phyloP scores from a whole-genome alignment of 2,329 filamentous ascomycete species.

The Zalaria obscura region DNA sequence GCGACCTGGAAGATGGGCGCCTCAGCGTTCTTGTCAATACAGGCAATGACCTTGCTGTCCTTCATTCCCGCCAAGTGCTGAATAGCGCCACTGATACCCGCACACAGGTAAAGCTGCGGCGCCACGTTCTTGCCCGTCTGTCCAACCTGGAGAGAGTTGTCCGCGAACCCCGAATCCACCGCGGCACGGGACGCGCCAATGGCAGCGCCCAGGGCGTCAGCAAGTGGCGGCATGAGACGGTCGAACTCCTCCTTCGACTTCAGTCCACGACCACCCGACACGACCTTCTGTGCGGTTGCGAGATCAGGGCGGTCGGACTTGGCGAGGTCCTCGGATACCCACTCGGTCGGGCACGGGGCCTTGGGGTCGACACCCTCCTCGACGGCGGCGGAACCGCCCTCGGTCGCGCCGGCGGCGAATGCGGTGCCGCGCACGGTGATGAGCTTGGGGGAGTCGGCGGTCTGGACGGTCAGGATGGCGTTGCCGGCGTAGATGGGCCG shows the following conservation, averaged over 20 bases:
- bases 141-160: conserved; percentile 95
- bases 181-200: conserved; percentile 90
- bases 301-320: conserved; percentile 92
- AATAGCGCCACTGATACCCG: conserved; percentile 92
- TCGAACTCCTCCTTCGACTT: conserved; percentile 99
- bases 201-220: conserved; percentile 85
- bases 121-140: conserved; percentile 99
- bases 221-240: conserved; percentile 77
- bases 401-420: conserved; percentile 61
- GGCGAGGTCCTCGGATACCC: conserved; percentile 85
- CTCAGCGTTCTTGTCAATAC: conserved; percentile 95
- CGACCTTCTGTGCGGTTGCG: conserved; percentile 74
- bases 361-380: conserved; percentile 80
- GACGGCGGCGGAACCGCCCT: conserved; percentile 59
- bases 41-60: conserved; percentile 98
- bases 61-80: conserved; percentile 99
- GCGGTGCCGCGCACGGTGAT: conserved; percentile 89
- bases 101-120: conserved; percentile 86
- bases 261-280: conserved; percentile 83
- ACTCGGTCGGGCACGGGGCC: conserved; percentile 57
- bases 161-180: conserved; percentile 92
- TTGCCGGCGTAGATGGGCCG: conserved; percentile 97
- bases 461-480: conserved; percentile 91
- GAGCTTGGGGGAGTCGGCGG: conserved; percentile 69
- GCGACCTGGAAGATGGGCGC: conserved; percentile 98